Percentiles rank a stretch among this genome's conserved stretches.
These are phyloP conservation scores for Inonotus hispidus DNA, from an alignment of 1,284 basidiomycete species.

Conservation along the genomic window DNA sequence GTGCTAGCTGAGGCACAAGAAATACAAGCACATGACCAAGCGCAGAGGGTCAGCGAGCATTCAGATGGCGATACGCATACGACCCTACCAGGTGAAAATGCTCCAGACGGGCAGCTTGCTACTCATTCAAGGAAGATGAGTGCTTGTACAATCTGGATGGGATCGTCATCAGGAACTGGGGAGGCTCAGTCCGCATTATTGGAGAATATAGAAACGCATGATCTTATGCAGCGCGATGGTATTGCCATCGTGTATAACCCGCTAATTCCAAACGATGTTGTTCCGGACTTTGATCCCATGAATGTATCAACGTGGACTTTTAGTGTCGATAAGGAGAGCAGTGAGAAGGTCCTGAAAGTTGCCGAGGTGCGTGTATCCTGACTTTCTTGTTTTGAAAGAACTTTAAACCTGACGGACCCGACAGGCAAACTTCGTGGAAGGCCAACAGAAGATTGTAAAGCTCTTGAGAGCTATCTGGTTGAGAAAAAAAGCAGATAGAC, in stretches of 20 bases:
- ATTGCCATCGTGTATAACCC: conserved; percentile 38
- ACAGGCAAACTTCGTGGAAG: conserved; percentile 34
- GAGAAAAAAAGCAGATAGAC: conserved; percentile 31
- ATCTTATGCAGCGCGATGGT: conserved; percentile 32
- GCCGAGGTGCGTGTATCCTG: conserved; percentile 27
- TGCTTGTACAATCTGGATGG: conserved; percentile 39
- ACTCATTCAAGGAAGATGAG: conserved; percentile 19
- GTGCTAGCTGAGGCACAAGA: conserved; percentile 23
- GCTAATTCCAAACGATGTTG: conserved; percentile 30
- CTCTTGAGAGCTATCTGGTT: conserved; percentile 36
- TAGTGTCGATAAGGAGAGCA: conserved; percentile 32
- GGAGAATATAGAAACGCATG: conserved; percentile 33
- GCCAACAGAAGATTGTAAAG: conserved; percentile 32
- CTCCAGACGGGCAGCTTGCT: too few relatives aligned
- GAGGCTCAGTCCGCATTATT: conserved; percentile 26
- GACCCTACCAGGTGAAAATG: neutral
- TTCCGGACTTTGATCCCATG: conserved; percentile 33
- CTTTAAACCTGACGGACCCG: neutral
- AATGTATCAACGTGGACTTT: conserved; percentile 36
- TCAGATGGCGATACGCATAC: neutral
- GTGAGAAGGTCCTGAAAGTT: conserved; percentile 31
- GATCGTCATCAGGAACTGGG: conserved; percentile 28
- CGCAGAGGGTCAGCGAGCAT: conserved; percentile 14
- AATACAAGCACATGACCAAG: conserved; percentile 23
- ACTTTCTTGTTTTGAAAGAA: neutral